A percentile compares a stretch with the other conserved stretches of the same genome.
phyloP scores from a whole-genome alignment of 2,329 filamentous ascomycete genomes.

The Paecilomyces sp. region DNA sequence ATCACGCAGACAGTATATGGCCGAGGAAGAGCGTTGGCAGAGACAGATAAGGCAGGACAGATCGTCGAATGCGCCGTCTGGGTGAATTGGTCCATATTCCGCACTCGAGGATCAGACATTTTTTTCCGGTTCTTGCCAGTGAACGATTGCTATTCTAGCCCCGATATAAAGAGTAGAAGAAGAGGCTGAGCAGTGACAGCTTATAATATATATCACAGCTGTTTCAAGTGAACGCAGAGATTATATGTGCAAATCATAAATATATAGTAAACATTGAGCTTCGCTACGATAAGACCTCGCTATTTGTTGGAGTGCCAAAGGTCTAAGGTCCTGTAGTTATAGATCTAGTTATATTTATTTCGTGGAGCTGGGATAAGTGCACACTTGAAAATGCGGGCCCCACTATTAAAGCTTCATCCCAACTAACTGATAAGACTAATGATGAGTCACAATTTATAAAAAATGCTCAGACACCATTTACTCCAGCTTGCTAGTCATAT shows the following conservation, averaged over 20 bases:
- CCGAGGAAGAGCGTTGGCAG: slow-evolving; percentile 9
- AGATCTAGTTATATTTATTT: neutral
- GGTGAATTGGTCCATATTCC: slow-evolving; percentile 8
- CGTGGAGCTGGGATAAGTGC: neutral
- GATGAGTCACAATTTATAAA: neutral
- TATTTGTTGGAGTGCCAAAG: no score
- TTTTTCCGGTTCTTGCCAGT: neutral
- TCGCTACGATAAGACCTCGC: no score
- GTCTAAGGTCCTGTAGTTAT: no score
- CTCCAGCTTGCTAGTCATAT: neutral
- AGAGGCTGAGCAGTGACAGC: no score
- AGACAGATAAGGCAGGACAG: slow-evolving; percentile 3
- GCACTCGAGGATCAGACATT: slow-evolving; percentile 9
- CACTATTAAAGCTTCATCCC: neutral
- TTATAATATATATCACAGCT: no score
- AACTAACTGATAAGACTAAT: neutral
- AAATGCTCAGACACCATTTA: neutral
- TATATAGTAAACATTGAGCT: no score
- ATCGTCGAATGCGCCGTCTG: slow-evolving; percentile 1
- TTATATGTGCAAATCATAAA: no score
- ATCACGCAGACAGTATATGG: slow-evolving; percentile 23
- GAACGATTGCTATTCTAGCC: neutral
- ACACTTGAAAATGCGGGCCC: neutral
- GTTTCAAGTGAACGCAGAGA: no score
- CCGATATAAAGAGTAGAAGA: no score